Conservation (phyloP, 345 rosid species). For the Rhodomyrtus tomentosa region DNA sequence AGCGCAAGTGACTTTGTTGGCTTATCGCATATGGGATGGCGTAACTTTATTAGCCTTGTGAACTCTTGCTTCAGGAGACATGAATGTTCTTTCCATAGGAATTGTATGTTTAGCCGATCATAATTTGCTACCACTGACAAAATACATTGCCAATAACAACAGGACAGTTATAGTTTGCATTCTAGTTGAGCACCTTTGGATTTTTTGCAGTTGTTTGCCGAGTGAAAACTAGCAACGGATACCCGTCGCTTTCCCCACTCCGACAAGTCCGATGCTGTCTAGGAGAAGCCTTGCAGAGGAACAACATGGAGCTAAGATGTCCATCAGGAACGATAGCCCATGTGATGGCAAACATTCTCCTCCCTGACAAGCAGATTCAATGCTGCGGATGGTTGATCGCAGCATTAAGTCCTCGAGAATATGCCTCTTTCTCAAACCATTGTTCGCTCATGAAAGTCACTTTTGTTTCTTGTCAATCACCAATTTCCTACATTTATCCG, state of each 20-base stretch:
- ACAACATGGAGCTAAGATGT: not conserved
- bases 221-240: not conserved
- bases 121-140: not conserved
- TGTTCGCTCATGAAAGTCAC: not conserved
- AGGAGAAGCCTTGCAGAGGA: not conserved
- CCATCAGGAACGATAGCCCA: not conserved
- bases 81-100: not conserved
- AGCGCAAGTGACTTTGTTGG: not conserved
- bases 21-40: not conserved
- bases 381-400: not conserved
- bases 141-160: not conserved
- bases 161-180: too few species aligned
- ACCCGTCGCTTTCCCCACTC: not conserved
- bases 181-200: too few species aligned
- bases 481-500: not conserved
- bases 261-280: not conserved
- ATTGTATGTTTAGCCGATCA: not conserved
- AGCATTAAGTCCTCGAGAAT: not conserved
- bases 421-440: not conserved
- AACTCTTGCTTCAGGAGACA: not conserved
- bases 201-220: too few species aligned
- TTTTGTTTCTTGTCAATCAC: not conserved
- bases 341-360: not conserved
- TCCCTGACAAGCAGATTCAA: not conserved
- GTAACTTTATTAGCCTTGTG: not conserved